Evolutionary conservation across 2,329 filamentous ascomycete species (phyloP).

Genomic region (Aquanectria penicillioides): DNA sequence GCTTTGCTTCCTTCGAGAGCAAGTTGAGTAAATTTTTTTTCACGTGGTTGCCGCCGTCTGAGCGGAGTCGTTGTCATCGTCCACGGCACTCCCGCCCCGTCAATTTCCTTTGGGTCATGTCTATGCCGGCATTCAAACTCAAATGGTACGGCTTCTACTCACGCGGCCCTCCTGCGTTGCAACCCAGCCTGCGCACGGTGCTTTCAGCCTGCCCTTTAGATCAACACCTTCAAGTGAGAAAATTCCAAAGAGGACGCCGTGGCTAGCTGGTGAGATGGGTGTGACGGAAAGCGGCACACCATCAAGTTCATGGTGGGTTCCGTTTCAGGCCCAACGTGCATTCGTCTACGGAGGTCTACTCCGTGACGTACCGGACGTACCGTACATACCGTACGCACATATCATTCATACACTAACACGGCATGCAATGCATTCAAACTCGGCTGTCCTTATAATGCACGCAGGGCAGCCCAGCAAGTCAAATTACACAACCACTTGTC

Average conservation of each 20-base stretch:
- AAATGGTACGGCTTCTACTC: neutral
- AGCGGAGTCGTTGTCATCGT: conserved; percentile 3
- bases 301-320: conserved; percentile 3
- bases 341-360: neutral
- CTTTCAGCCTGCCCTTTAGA: neutral
- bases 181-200: neutral
- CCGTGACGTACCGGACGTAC: conserved; percentile 17
- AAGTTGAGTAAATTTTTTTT: conserved; percentile 24
- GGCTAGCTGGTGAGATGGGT: conserved; percentile 3
- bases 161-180: neutral
- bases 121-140: conserved; percentile 15
- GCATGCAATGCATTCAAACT: neutral
- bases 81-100: conserved; percentile 31
- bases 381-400: too few relatives aligned
- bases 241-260: conserved; percentile 4
- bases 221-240: conserved; percentile 5
- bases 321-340: conserved; percentile 20
- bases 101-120: conserved; percentile 29
- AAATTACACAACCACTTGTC: neutral
- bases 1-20: neutral
- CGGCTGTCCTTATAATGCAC: neutral
- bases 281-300: conserved; percentile 13
- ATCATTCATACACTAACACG: too few relatives aligned
- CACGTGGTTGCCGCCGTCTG: conserved; percentile 22
- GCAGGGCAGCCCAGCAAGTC: neutral